Percentiles rank a stretch among this genome's conserved stretches.
Conservation (phyloP, 1,139 yeast species). For the Candida smagusa region DNA sequence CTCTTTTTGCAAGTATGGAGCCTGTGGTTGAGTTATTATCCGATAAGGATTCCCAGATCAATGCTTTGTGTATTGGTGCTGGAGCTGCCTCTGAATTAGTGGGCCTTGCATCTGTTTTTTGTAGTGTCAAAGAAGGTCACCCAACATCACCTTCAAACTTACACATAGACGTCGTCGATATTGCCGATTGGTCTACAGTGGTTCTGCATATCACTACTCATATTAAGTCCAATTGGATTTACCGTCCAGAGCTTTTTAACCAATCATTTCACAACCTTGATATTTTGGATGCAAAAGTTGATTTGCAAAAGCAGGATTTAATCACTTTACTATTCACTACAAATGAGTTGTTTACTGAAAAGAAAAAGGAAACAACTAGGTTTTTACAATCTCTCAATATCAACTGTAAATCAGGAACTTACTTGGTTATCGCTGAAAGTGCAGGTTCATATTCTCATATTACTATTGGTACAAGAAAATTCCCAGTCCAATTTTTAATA, state of each 20-base stretch:
- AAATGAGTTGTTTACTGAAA: conserved; percentile 75
- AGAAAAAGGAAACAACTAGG: conserved; percentile 57
- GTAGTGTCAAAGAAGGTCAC: conserved; percentile 42
- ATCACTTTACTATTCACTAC: conserved; percentile 81
- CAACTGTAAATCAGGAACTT: conserved; percentile 51
- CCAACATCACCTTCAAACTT: conserved; percentile 33
- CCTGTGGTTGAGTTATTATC: conserved; percentile 38
- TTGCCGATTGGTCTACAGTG: conserved; percentile 72
- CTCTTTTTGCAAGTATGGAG: conserved; percentile 53
- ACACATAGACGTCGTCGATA: conserved; percentile 59
- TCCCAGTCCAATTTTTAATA: conserved; percentile 78
- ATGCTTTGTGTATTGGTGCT: conserved; percentile 72
- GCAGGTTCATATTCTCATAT: conserved; percentile 90
- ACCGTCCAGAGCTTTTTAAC: conserved; percentile 33
- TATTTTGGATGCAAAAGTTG: conserved; percentile 25
- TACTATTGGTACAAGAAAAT: conserved; percentile 66
- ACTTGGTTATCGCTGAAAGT: conserved; percentile 72
- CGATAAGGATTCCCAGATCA: conserved; percentile 25
- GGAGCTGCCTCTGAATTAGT: conserved; percentile 87
- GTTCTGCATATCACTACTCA: conserved; percentile 40
- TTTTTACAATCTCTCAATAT: conserved; percentile 52
- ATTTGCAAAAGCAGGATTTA: conserved; percentile 29
- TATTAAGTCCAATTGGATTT: conserved; percentile 52
- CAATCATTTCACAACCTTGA: conserved; percentile 53
- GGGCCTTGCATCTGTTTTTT: conserved; percentile 61